phyloP scores from a whole-genome alignment of 78 protist species.

The Dictyostelium brefeldianum region DNA sequence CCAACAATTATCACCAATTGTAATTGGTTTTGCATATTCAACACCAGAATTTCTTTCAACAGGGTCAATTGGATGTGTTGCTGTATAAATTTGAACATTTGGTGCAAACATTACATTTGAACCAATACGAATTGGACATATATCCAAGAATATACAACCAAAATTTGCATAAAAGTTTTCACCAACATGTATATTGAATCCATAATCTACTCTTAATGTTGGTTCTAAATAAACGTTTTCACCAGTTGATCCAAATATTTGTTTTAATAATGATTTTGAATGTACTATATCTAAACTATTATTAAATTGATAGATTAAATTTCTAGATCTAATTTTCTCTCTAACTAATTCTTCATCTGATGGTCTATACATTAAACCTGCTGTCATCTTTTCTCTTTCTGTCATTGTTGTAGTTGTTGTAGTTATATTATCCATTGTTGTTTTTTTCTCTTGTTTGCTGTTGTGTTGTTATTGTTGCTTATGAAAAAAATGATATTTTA shows the following conservation, averaged over 20 bases:
- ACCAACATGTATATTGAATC: conserved; percentile 62
- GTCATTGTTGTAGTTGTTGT: not conserved
- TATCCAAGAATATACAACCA: conserved; percentile 47
- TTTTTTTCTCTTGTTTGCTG: not conserved
- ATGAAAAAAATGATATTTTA: too few species aligned
- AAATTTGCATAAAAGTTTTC: conserved; percentile 55
- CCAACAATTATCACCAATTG: conserved; percentile 73
- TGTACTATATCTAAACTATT: not conserved
- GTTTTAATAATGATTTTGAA: not conserved
- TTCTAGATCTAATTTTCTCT: conserved; percentile 1
- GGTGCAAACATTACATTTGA: conserved; percentile 69
- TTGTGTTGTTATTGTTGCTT: too few species aligned
- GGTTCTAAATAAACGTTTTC: conserved; percentile 44
- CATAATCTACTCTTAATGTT: conserved; percentile 84
- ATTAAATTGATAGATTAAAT: not conserved
- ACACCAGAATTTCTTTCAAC: conserved; percentile 3
- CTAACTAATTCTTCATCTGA: conserved; percentile 22
- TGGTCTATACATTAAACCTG: conserved; percentile 22
- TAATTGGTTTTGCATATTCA: conserved; percentile 67
- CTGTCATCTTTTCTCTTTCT: conserved; percentile 76
- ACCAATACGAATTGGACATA: conserved; percentile 60
- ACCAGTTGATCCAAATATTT: conserved; percentile 5
- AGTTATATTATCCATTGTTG: too few species aligned
- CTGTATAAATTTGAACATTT: conserved; percentile 76
- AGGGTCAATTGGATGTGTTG: conserved; percentile 83